Base-by-base conservation (phyloP, 257 asterid genomes). In the Nicotiana noctiflora region DNA sequence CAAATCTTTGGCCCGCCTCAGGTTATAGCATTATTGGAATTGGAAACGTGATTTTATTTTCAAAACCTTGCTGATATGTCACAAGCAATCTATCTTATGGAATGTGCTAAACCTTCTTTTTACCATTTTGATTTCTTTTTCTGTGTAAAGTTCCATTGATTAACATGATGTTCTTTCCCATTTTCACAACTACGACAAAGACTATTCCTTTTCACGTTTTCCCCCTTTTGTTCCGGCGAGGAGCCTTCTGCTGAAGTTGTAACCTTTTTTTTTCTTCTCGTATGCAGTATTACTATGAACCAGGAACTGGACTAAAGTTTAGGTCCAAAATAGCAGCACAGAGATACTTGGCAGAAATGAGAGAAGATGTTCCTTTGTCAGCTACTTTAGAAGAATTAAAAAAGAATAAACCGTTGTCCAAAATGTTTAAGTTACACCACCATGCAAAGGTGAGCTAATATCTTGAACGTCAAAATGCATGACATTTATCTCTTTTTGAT, bases 251-350 rank as follows among this genome's bases (percentile, higher is more conserved):
- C 51, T 64, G 82, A 49, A 62, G 19, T 25, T 74, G 8, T 14
- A 0, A 46, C 25, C n/a, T 15, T 13, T 11, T 13, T 53, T 11
- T 83, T n/a, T n/a, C n/a, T 75, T 77, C 82, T 86, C 65, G 80
- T 74, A 59, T 12, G 62, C 88, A 95, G 97, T 93, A 89, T 75
- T 93, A 91, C 84, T 92, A 92, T 76, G 98, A 95, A 83, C 98
- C 98, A 52, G 93, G 78, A 78, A 90, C 89, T 6, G 97, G 98
- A 75, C 82, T 32, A 61, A 92, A 82, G 85, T 95, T 95, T 79
- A 90, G 98, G 62, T 92, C 98, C 51, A 85, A 88, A 75, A 53
- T 81, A 55, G 83, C 92, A 18, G 95, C 89, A 34, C 87, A 85
- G 87, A 87, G 88, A 85, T 82, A 93, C 88, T 75, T 93, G 85